phyloP scores from a whole-genome alignment of 1,284 basidiomycete species.

The Marasmius fiardii region DNA sequence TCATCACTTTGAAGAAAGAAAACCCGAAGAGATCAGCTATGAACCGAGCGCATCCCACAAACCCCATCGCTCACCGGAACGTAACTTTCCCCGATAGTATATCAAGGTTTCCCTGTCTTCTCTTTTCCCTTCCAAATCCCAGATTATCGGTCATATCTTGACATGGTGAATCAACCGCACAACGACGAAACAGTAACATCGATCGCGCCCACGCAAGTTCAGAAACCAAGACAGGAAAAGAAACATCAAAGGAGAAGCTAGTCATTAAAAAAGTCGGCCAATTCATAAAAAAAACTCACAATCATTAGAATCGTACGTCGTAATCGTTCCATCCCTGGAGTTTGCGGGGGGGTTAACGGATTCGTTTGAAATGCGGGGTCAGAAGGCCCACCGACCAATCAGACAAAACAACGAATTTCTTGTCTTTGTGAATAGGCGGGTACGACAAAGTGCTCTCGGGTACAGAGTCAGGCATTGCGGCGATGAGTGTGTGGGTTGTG shows the following conservation, averaged over 20 bases:
- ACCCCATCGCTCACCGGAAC: constrained; percentile 54
- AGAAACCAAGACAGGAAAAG: neutral
- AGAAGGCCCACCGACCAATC: constrained; percentile 68
- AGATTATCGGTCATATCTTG: constrained; percentile 71
- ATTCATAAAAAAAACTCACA: constrained; percentile 52
- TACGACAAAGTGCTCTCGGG: constrained; percentile 73
- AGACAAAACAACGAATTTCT: constrained; percentile 83
- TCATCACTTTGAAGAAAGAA: constrained; percentile 52
- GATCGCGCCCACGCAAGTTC: neutral
- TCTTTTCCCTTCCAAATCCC: constrained; percentile 67
- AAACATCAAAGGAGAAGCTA: neutral
- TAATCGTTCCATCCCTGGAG: constrained; percentile 92
- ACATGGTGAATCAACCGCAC: neutral
- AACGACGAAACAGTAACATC: neutral
- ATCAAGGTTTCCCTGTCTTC: constrained; percentile 70
- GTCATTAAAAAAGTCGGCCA: neutral
- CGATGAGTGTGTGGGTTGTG: neutral
- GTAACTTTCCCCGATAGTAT: constrained; percentile 63
- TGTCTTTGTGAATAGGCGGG: constrained; percentile 74
- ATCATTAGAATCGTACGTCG: constrained; percentile 87
- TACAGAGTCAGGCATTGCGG: constrained; percentile 18
- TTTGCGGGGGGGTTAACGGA: neutral
- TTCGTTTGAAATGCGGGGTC: neutral
- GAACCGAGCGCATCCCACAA: neutral
- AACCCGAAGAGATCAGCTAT: neutral